phyloP scores from a whole-genome alignment of 208 protist genomes.

The Herpetomonas samuelpessoai region DNA sequence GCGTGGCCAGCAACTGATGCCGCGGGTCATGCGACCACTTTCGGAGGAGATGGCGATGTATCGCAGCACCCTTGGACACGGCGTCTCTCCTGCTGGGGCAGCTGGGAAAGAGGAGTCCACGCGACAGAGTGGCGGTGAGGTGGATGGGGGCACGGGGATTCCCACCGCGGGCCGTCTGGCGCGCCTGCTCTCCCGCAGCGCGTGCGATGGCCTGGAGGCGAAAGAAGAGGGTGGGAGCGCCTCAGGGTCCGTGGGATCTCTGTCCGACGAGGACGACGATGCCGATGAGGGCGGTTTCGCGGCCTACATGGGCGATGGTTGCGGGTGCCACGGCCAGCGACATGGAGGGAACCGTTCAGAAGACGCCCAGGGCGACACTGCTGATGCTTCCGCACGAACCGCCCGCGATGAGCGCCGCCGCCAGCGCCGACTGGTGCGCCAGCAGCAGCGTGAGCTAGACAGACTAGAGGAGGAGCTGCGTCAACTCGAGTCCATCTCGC shows the following conservation, averaged over 20 bases:
- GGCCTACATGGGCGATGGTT: not conserved
- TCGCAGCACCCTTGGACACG: slow-evolving; percentile 29
- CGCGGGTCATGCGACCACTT: slow-evolving; percentile 66
- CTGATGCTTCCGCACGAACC: not conserved
- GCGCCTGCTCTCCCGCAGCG: not conserved
- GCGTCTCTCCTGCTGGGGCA: not conserved
- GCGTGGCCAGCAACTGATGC: slow-evolving; percentile 32
- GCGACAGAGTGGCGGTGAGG: not conserved
- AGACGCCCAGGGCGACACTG: not conserved
- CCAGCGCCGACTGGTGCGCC: slow-evolving; percentile 15
- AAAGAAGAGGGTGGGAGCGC: too few relatives aligned
- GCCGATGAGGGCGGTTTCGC: not conserved
- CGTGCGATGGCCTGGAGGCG: not conserved
- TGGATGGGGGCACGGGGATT: not conserved
- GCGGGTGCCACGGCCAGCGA: not conserved
- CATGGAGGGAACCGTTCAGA: not conserved
- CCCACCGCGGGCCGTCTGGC: not conserved
- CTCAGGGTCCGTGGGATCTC: not conserved
- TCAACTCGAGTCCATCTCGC: slow-evolving; percentile 35
- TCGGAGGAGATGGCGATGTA: slow-evolving; percentile 72
- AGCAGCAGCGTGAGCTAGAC: slow-evolving; percentile 48
- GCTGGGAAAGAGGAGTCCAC: not conserved
- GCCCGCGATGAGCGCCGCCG: not conserved
- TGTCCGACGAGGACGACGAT: not conserved
- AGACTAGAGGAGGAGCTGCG: slow-evolving; percentile 53